Percentiles rank a stretch among this genome's conserved stretches.
Conservation (phyloP, 1,284 basidiomycete species). For the Omphalotus olearius region DNA sequence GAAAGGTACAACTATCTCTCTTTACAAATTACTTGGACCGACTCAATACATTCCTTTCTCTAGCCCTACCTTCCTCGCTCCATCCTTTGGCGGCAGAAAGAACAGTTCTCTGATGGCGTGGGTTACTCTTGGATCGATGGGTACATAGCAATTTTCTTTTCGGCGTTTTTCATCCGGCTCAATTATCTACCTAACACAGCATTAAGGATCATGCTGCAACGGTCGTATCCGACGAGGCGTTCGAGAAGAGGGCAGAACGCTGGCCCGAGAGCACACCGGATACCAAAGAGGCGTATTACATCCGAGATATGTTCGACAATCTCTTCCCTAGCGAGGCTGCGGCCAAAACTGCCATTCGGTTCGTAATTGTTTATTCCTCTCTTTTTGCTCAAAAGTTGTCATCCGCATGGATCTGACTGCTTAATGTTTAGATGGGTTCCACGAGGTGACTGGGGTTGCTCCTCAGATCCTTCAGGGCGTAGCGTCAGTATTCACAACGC, state of each 20-base stretch:
- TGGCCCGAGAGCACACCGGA: constrained; percentile 86
- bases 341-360: constrained; percentile 89
- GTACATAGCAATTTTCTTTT: constrained; percentile 32
- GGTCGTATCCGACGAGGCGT: constrained; percentile 78
- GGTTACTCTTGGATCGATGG: constrained; percentile 99
- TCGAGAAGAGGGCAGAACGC: constrained; percentile 71
- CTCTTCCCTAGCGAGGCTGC: constrained; percentile 85
- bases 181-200: constrained; percentile 31
- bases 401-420: too few species aligned
- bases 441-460: constrained; percentile 94
- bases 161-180: not conserved
- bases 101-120: constrained; percentile 99
- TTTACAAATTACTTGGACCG: not conserved
- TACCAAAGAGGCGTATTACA: constrained; percentile 97
- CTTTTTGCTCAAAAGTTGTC: constrained; percentile 6
- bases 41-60: constrained; percentile 3
- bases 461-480: constrained; percentile 91
- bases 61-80: constrained; percentile 92
- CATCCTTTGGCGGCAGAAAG: constrained; percentile 99
- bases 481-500: constrained; percentile 95
- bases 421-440: constrained; percentile 73
- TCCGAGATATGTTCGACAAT: constrained; percentile 90
- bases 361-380: constrained; percentile 26
- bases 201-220: constrained; percentile 88
- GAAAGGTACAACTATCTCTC: constrained; percentile 50